phyloP scores from a whole-genome alignment of 331 rosid genomes.

The Erythrophleum ivorense region DNA sequence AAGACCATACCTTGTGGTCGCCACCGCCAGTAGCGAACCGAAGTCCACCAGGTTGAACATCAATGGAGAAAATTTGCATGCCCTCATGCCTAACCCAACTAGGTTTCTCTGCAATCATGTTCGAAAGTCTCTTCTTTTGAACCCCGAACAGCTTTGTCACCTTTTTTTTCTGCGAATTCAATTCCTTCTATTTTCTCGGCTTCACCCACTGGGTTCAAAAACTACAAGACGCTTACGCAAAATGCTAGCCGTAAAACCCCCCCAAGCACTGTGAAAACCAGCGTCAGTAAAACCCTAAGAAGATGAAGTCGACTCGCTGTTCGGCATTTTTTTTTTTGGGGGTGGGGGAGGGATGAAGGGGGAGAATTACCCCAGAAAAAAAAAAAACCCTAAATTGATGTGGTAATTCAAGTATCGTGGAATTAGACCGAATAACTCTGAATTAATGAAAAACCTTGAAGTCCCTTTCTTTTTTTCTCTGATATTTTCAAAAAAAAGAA shows the following conservation, averaged over 20 bases:
- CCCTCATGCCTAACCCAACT: constrained; percentile 96
- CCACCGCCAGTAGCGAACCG: constrained; percentile 98
- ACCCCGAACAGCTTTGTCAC: constrained; percentile 16
- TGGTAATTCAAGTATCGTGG: neutral
- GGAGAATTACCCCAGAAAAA: neutral
- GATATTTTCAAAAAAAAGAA: neutral
- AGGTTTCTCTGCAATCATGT: constrained; percentile 96
- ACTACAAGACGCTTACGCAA: constrained; percentile 32
- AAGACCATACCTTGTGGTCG: constrained; percentile 82
- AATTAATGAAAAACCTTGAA: constrained; percentile 29
- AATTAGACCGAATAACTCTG: constrained; percentile 6
- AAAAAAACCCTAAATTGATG: constrained; percentile 34
- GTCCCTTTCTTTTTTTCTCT: neutral
- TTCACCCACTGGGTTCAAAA: constrained; percentile 33
- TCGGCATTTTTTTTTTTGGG: neutral
- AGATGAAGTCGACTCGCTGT: neutral
- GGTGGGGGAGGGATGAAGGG: neutral
- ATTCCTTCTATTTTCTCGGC: constrained; percentile 26
- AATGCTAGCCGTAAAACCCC: constrained; percentile 27
- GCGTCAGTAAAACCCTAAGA: constrained; percentile 33
- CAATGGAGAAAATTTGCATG: constrained; percentile 96
- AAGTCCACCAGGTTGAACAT: constrained; percentile 94
- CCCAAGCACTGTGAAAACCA: constrained; percentile 20
- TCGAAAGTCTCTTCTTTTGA: constrained; percentile 38
- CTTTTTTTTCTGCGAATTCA: constrained; percentile 26